These are phyloP conservation scores for Scutellaria galericulata DNA, from an alignment of 257 asterid species.

Conservation along the genomic window DNA sequence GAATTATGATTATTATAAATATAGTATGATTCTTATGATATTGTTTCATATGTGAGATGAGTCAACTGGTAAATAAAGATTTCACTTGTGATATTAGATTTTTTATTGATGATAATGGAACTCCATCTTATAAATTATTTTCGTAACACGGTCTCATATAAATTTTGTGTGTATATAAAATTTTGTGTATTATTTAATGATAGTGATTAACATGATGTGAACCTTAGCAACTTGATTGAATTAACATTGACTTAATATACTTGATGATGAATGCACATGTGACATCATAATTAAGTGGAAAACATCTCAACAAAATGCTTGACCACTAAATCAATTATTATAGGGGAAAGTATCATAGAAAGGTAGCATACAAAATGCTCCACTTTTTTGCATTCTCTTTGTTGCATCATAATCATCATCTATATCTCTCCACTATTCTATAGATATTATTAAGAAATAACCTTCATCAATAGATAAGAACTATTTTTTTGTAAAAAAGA, in stretches of 20 bases:
- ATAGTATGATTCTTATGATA: no score
- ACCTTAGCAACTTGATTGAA: conserved; percentile 30
- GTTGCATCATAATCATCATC: conserved; percentile 46
- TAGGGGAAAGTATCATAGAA: conserved; percentile 39
- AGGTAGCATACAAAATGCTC: conserved; percentile 42
- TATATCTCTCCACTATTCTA: conserved; percentile 37
- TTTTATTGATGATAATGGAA: no score
- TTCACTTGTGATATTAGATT: no score
- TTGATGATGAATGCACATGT: conserved; percentile 47
- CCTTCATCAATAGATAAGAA: not conserved
- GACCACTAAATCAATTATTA: conserved; percentile 45
- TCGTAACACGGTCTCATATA: no score
- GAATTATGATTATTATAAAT: not conserved
- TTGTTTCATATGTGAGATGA: no score
- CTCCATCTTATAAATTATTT: no score
- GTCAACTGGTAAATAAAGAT: no score
- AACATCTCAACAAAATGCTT: conserved; percentile 34
- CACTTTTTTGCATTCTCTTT: conserved; percentile 45
- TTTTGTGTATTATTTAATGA: not conserved
- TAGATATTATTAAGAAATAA: conserved; percentile 25
- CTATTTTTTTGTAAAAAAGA: not conserved
- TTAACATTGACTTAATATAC: conserved; percentile 47
- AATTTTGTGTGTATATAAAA: not conserved
- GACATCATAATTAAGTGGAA: conserved; percentile 52
- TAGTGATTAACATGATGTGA: conserved; percentile 24